Percentiles rank a stretch among this genome's conserved stretches.
phyloP scores from a whole-genome alignment of 257 asterid genomes.

The Dorcoceras hygrometricum region DNA sequence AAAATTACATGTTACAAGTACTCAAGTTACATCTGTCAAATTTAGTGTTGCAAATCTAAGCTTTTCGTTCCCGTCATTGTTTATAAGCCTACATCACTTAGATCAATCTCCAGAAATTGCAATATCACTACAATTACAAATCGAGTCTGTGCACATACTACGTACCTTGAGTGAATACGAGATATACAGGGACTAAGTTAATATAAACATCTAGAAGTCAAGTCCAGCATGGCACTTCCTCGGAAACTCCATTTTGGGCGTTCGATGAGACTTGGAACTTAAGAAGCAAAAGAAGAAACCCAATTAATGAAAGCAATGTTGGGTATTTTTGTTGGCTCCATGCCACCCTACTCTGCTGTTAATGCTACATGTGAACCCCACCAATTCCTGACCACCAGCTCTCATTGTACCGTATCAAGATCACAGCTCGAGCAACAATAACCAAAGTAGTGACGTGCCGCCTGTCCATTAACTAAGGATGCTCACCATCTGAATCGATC shows the following conservation, averaged over 20 bases:
- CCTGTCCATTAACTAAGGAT: conserved; percentile 22
- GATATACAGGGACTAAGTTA: too few species aligned
- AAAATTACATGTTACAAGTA: too few species aligned
- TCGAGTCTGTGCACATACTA: too few species aligned
- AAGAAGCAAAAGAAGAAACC: conserved; percentile 10
- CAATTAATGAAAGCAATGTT: conserved; percentile 31
- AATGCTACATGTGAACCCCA: conserved; percentile 33
- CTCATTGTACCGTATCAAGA: conserved; percentile 34
- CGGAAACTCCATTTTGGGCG: too few species aligned
- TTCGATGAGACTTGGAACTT: not conserved
- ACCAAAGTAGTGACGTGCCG: conserved; percentile 25
- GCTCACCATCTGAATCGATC: conserved; percentile 47
- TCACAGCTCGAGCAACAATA: conserved; percentile 30
- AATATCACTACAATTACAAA: not conserved
- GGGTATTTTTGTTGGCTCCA: too few species aligned
- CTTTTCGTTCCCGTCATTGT: not conserved
- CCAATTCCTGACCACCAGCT: conserved; percentile 30
- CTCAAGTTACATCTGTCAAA: not conserved
- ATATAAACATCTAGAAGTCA: not conserved
- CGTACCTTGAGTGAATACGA: too few species aligned
- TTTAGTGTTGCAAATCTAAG: not conserved
- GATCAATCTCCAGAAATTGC: not conserved
- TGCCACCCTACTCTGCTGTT: too few species aligned
- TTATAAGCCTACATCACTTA: not conserved
- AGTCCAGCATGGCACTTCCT: not conserved